Percentiles rank a stretch among this genome's conserved stretches.
Conservation (phyloP, 2,329 filamentous ascomycete genomes). For the Aspergillus sp. region DNA sequence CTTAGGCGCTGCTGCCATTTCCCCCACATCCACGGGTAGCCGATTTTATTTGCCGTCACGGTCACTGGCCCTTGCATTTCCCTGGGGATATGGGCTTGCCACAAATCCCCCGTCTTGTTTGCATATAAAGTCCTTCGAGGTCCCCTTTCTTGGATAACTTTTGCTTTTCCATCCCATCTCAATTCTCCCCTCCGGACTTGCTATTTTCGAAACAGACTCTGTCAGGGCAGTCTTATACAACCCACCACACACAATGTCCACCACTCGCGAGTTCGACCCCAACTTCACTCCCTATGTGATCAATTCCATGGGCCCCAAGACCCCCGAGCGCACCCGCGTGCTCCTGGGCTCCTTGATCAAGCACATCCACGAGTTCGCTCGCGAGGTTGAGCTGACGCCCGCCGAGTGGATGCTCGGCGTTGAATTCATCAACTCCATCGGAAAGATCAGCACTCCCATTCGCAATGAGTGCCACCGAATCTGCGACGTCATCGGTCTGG, state of each 20-base stretch:
- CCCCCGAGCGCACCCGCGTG: constrained; percentile 61
- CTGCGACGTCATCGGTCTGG: constrained; percentile 71
- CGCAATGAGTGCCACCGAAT: constrained; percentile 74
- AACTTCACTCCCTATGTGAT: constrained; percentile 73
- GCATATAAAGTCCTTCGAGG: background rate
- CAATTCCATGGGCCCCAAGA: constrained; percentile 70
- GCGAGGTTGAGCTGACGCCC: constrained; percentile 72
- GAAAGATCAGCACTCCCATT: constrained; percentile 65
- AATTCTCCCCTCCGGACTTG: background rate
- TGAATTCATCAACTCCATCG: constrained; percentile 71
- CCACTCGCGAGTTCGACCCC: constrained; percentile 55
- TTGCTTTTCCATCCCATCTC: background rate
- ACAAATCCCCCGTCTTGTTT: background rate
- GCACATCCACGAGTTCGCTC: constrained; percentile 76
- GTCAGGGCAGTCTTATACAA: background rate
- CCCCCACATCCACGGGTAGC: background rate
- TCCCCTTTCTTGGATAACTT: background rate
- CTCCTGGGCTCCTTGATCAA: constrained; percentile 65
- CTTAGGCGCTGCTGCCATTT: background rate
- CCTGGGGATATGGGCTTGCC: background rate
- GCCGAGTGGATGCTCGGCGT: constrained; percentile 78
- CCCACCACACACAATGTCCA: constrained; percentile 17
- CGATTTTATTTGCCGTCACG: background rate
- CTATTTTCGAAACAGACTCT: background rate
- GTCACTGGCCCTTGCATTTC: background rate